Evolutionary conservation across 2,329 filamentous ascomycete genomes (phyloP).

Genomic region (Fusarium sp.): DNA sequence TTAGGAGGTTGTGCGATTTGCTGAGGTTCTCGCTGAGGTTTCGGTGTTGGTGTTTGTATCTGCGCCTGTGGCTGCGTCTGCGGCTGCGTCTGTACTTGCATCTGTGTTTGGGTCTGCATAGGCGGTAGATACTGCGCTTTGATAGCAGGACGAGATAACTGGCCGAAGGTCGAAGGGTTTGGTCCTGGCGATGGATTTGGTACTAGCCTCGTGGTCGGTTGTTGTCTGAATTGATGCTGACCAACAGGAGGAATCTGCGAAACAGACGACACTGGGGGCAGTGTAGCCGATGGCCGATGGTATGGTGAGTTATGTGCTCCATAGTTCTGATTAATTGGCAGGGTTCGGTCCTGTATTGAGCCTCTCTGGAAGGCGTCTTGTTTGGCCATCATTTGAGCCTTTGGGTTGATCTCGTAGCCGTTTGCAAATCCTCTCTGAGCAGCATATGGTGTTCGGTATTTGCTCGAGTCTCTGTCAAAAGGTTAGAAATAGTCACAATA

Average conservation of each 20-base stretch:
- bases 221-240: slow-evolving; percentile 26
- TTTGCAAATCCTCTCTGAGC: slow-evolving; percentile 70
- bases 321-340: not conserved
- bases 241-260: slow-evolving; percentile 4
- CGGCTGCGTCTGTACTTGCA: not conserved
- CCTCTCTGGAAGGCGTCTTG: slow-evolving; percentile 49
- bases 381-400: slow-evolving; percentile 59
- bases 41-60: not conserved
- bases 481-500: slow-evolving; percentile 30
- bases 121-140: slow-evolving; percentile 39
- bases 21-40: not conserved
- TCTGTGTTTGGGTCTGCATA: slow-evolving; percentile 5
- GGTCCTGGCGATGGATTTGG: not conserved
- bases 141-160: slow-evolving; percentile 34
- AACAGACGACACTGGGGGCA: not conserved
- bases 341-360: slow-evolving; percentile 18
- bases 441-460: slow-evolving; percentile 71
- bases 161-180: slow-evolving; percentile 11
- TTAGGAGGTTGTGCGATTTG: slow-evolving; percentile 11
- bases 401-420: slow-evolving; percentile 67
- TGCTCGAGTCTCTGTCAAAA: slow-evolving; percentile 61
- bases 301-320: slow-evolving; percentile 14
- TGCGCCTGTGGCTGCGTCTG: slow-evolving; percentile 7
- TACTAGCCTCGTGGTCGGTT: slow-evolving; percentile 8
- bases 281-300: not conserved